phyloP scores from a whole-genome alignment of 2,329 filamentous ascomycete species.

The Penicillium sp. region DNA sequence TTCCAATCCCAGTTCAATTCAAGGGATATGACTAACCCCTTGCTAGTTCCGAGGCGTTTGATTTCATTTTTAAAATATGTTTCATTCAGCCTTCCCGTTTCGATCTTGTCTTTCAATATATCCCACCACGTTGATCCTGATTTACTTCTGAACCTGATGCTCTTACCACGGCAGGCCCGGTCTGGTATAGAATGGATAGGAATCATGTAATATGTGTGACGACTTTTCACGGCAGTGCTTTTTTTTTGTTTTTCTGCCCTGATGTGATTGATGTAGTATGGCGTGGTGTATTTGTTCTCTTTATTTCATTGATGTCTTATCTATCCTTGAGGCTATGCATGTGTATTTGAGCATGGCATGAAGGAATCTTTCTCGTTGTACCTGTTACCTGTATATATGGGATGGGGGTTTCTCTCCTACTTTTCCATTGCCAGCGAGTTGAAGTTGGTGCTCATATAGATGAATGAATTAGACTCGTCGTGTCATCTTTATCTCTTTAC shows the following conservation, averaged over 20 bases:
- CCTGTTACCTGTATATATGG: slow-evolving; percentile 17
- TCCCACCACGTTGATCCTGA: slow-evolving; percentile 17
- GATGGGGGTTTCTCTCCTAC: not conserved
- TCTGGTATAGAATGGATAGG: slow-evolving; percentile 20
- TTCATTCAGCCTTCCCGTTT: slow-evolving; percentile 15
- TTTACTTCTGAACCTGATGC: not conserved
- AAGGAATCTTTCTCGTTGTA: slow-evolving; percentile 2
- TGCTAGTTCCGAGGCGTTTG: slow-evolving; percentile 54
- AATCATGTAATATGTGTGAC: slow-evolving; percentile 28
- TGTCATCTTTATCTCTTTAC: not conserved
- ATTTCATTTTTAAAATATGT: slow-evolving; percentile 17
- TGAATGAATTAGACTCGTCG: not conserved
- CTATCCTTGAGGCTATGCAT: slow-evolving; percentile 6
- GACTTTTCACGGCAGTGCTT: slow-evolving; percentile 7
- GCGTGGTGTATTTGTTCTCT: slow-evolving; percentile 4
- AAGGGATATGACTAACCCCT: slow-evolving; percentile 27
- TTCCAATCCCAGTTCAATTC: not conserved
- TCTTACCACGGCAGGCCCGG: slow-evolving; percentile 34
- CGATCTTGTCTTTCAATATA: slow-evolving; percentile 17
- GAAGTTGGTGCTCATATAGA: slow-evolving; percentile 7
- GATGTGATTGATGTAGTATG: slow-evolving; percentile 11
- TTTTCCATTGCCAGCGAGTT: not conserved
- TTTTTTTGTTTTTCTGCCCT: not conserved
- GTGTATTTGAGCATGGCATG: not conserved
- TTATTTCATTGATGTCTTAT: not conserved